Evolutionary conservation across 768 basidiomycete genomes (phyloP).

Genomic region (Suillus spraguei): DNA sequence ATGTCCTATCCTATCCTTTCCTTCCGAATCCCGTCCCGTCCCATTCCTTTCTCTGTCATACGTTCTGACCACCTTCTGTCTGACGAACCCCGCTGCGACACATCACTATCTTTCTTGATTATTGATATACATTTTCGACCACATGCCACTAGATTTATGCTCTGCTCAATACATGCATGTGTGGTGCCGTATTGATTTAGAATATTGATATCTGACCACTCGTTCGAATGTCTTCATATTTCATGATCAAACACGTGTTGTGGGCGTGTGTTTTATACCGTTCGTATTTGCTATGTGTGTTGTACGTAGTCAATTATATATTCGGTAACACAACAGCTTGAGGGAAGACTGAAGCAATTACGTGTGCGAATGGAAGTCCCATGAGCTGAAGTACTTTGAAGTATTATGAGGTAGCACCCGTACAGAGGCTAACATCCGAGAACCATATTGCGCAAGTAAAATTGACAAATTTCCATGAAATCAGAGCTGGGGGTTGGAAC

Average conservation of each 20-base stretch:
- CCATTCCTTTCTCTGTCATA: too few species aligned
- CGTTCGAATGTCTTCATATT: not conserved
- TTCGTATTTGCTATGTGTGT: not conserved
- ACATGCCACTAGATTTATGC: not conserved
- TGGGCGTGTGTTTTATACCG: not conserved
- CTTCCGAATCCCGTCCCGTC: too few species aligned
- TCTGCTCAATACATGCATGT: not conserved
- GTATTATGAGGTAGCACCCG: not conserved
- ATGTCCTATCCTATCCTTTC: too few species aligned
- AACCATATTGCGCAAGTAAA: not conserved
- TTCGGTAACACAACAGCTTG: too few species aligned
- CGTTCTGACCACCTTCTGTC: too few species aligned
- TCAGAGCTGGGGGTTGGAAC: not conserved
- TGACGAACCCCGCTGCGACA: too few species aligned
- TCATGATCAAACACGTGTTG: not conserved
- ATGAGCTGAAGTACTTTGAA: not conserved
- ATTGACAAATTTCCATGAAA: not conserved
- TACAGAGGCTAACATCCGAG: not conserved
- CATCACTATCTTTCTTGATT: too few species aligned
- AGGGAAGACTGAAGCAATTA: not conserved
- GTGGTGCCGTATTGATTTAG: not conserved
- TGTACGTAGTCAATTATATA: not conserved
- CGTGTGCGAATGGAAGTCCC: not conserved
- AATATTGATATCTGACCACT: not conserved
- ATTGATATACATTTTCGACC: not conserved